A percentile compares a stretch with the other conserved stretches of the same genome.
These are phyloP conservation scores for Botrytis fabae DNA, from an alignment of 2,329 filamentous ascomycete genomes.

Conservation along the genomic window DNA sequence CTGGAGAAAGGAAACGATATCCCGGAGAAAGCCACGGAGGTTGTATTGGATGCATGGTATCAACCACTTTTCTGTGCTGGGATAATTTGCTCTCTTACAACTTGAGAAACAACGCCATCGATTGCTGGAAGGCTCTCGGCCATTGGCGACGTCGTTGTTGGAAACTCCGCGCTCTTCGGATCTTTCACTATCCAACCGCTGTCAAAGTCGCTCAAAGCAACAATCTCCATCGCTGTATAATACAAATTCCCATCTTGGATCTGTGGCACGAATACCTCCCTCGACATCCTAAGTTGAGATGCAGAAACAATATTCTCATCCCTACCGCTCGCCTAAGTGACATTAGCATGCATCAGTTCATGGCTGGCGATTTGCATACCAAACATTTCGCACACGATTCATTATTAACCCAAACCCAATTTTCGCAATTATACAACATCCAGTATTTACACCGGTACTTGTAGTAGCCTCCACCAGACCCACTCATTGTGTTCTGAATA, in stretches of 20 bases:
- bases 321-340: constrained; percentile 50
- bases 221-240: constrained; percentile 51
- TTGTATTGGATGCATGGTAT: background rate
- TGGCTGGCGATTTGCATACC: constrained; percentile 43
- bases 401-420: constrained; percentile 57
- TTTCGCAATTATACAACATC: constrained; percentile 51
- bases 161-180: constrained; percentile 27
- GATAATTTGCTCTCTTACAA: background rate
- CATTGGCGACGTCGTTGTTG: constrained; percentile 32
- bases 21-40: background rate
- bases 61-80: background rate
- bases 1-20: background rate
- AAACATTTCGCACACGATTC: constrained; percentile 52
- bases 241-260: constrained; percentile 49
- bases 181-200: constrained; percentile 39
- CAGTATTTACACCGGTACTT: constrained; percentile 59
- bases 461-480: constrained; percentile 43
- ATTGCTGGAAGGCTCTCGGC: constrained; percentile 28
- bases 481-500: constrained; percentile 36
- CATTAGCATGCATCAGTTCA: constrained; percentile 20
- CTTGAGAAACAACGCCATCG: constrained; percentile 24
- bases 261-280: constrained; percentile 49
- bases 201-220: constrained; percentile 40
- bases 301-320: constrained; percentile 37
- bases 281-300: constrained; percentile 36